phyloP scores from a whole-genome alignment of 2,329 filamentous ascomycete genomes.

The Rugonectria rugulosa region DNA sequence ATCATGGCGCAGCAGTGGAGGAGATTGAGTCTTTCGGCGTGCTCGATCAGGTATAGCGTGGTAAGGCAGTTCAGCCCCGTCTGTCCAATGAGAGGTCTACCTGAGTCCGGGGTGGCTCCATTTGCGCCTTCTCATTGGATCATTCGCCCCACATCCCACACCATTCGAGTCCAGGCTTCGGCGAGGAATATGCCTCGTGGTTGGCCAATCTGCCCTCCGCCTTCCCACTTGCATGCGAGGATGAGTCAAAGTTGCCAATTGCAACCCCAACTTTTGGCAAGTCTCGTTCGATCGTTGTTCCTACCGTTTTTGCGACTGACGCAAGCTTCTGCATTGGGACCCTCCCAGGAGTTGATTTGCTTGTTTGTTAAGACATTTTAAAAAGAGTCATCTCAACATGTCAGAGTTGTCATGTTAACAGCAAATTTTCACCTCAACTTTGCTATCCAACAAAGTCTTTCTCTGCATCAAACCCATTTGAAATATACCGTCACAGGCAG shows the following conservation, averaged over 20 bases:
- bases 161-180: slow-evolving; percentile 42
- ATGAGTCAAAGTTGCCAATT: slow-evolving; percentile 42
- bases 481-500: neutral
- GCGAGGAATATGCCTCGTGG: slow-evolving; percentile 40
- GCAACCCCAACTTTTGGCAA: slow-evolving; percentile 34
- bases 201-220: slow-evolving; percentile 43
- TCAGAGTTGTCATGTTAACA: neutral
- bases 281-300: slow-evolving; percentile 21
- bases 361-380: too few relatives aligned
- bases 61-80: slow-evolving; percentile 1
- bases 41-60: slow-evolving; percentile 49
- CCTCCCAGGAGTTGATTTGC: too few relatives aligned
- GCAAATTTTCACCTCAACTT: too few relatives aligned
- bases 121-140: slow-evolving; percentile 38
- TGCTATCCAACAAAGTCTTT: too few relatives aligned
- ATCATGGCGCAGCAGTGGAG: slow-evolving; percentile 44
- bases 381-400: neutral
- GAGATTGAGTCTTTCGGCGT: slow-evolving; percentile 54
- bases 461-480: too few relatives aligned
- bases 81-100: slow-evolving; percentile 38
- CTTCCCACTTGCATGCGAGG: slow-evolving; percentile 25
- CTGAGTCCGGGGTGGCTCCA: slow-evolving; percentile 17
- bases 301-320: neutral
- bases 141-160: slow-evolving; percentile 33
- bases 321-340: too few relatives aligned